phyloP scores from a whole-genome alignment of 1,139 yeast species.

The Eremothecium cymbalariae region DNA sequence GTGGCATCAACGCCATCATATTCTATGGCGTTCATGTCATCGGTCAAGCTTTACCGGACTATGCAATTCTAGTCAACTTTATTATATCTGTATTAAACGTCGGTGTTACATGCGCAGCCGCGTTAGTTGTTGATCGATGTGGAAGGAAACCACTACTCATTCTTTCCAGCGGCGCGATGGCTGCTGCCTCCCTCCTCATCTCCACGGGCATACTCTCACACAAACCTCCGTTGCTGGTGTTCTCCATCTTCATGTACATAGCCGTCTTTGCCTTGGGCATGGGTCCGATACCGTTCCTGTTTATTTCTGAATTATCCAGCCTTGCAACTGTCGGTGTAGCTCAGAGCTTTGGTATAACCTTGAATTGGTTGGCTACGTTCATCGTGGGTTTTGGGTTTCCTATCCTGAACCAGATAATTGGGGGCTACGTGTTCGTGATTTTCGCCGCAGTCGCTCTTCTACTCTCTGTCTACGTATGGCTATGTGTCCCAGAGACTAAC shows the following conservation, averaged over 20 bases:
- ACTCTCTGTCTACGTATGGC: constrained; percentile 42
- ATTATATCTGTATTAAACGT: constrained; percentile 66
- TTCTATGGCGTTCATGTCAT: constrained; percentile 87
- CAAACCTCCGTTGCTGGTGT: constrained; percentile 47
- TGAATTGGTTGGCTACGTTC: constrained; percentile 89
- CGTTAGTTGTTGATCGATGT: constrained; percentile 59
- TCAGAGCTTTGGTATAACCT: constrained; percentile 84
- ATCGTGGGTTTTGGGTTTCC: constrained; percentile 78
- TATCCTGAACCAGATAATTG: constrained; percentile 50
- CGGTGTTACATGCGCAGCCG: constrained; percentile 61
- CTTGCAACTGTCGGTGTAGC: constrained; percentile 74
- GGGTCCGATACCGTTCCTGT: constrained; percentile 89
- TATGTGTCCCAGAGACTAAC: constrained; percentile 68
- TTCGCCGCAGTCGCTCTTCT: constrained; percentile 52
- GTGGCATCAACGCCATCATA: constrained; percentile 86
- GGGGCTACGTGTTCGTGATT: constrained; percentile 71
- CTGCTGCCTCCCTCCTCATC: constrained; percentile 52
- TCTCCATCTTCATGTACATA: constrained; percentile 65
- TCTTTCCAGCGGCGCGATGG: constrained; percentile 62
- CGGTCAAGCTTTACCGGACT: constrained; percentile 52
- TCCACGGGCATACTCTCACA: constrained; percentile 54
- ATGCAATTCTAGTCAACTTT: constrained; percentile 65
- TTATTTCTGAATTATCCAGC: constrained; percentile 85
- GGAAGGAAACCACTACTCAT: constrained; percentile 74
- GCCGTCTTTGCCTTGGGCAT: constrained; percentile 82